Evolutionary conservation across 352 stramenopile species (phyloP).

Genomic region (Phytophthora multivora): DNA sequence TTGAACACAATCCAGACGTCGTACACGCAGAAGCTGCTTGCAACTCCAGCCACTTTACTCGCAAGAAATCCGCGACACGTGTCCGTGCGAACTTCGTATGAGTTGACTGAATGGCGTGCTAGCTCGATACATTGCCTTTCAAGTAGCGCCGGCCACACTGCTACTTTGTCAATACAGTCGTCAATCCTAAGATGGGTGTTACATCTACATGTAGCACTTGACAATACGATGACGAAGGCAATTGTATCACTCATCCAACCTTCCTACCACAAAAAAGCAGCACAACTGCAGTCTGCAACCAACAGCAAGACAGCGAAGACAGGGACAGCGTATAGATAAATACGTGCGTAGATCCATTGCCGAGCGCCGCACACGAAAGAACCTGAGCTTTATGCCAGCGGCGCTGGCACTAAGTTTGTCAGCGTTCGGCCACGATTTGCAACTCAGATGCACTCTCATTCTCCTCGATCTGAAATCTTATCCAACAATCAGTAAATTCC

Average conservation of each 20-base stretch:
- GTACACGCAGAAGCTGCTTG: neutral
- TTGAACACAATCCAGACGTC: neutral
- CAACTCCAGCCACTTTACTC: neutral
- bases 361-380: neutral
- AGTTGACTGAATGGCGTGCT: constrained; percentile 1
- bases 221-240: neutral
- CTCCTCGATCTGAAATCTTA: constrained; percentile 1
- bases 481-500: neutral
- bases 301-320: neutral
- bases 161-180: too few relatives aligned
- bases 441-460: constrained; percentile 21
- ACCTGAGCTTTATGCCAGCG: neutral
- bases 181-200: too few relatives aligned
- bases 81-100: neutral
- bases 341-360: neutral
- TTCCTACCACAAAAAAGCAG: neutral
- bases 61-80: too few relatives aligned
- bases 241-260: neutral
- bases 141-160: neutral
- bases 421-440: constrained; percentile 18
- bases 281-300: too few relatives aligned
- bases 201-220: neutral
- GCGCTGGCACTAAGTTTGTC: neutral
- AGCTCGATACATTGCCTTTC: neutral
- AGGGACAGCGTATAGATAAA: neutral